Base-by-base conservation (phyloP, 768 basidiomycete genomes). In the Zangia roseola region DNA sequence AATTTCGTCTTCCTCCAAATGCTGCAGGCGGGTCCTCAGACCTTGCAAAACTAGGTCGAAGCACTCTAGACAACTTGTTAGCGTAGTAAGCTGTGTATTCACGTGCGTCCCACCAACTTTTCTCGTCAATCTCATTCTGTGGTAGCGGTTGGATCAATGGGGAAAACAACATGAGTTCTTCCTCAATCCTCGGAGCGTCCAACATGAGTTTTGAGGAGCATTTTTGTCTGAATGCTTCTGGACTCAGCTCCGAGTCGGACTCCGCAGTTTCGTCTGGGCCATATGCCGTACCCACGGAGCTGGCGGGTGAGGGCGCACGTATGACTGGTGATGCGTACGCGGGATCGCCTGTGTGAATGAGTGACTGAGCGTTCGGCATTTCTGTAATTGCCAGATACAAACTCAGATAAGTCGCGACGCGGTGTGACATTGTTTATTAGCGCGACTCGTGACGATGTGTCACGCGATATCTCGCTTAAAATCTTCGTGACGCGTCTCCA, bases 241-340 rank as follows among this genome's bases (percentile, higher is more conserved):
- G 61, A 39, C 63, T 60, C 33, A 77, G 60, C 49, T 67, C 68
- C n/a, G 50, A 51, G 47, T 78, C 76, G 4, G 69, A 69, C n/a
- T 60, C 60, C 31, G 56, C 58, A n/a, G 77, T 76, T 53, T 76
- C 73, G 55, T 78, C 77, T 14, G 63, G 64, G 7, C 70, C 74
- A 26, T 77, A 77, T n/a, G 71, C 66, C 35, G 76, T 77, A 31
- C 72, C 75, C 41, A 78, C 67, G 13, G 76, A 75, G 43, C 72
- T 74, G 8, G 73, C 72, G 25, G 76, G 77, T 3, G 76, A 78
- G 5, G 74, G 70, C 8, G 72, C 68, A 30, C 76, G 72, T 19
- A 77, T 69, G 48, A 78, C 64, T 3, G 76, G 75, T 2, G 76
- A 67, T 26, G 70, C 75, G 49, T 78, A 78, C 2, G 68, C 69